A percentile compares a stretch with the other conserved stretches of the same genome.
Evolutionary conservation across 2,329 filamentous ascomycete genomes (phyloP).

Genomic region (Ilyonectria mors-panacis): DNA sequence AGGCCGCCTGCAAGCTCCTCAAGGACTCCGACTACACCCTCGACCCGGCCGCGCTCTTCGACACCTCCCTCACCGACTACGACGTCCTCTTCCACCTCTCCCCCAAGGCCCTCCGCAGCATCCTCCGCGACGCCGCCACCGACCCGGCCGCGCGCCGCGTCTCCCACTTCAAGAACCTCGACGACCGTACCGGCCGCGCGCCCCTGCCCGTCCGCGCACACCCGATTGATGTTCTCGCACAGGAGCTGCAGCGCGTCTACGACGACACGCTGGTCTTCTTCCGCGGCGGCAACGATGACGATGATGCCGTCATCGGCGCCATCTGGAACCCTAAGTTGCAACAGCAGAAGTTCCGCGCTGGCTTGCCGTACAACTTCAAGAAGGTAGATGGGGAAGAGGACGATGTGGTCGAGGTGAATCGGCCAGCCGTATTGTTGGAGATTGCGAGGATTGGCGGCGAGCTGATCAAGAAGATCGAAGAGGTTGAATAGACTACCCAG

Average conservation of each 20-base stretch:
- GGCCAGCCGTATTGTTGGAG: conserved; percentile 77
- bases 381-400: conserved; percentile 48
- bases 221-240: conserved; percentile 74
- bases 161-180: conserved; percentile 86
- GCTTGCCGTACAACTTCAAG: conserved; percentile 74
- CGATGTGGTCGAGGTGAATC: conserved; percentile 75
- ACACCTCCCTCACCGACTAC: conserved; percentile 81
- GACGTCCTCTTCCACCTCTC: conserved; percentile 87
- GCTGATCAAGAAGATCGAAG: conserved; percentile 78
- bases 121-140: conserved; percentile 56
- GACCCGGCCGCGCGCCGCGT: conserved; percentile 57
- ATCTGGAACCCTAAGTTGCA: conserved; percentile 72
- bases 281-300: conserved; percentile 70
- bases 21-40: conserved; percentile 67
- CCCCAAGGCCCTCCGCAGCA: conserved; percentile 63
- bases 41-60: conserved; percentile 73
- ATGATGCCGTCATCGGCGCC: conserved; percentile 68
- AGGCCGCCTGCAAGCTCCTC: conserved; percentile 78
- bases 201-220: conserved; percentile 68
- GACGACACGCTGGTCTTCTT: conserved; percentile 84
- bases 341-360: conserved; percentile 77
- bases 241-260: conserved; percentile 78
- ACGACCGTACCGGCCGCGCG: conserved; percentile 66
- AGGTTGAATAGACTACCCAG: conserved; percentile 40
- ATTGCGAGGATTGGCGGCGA: conserved; percentile 78